phyloP scores from a whole-genome alignment of 2,329 filamentous ascomycete species.

The Ophiostoma ulmi region DNA sequence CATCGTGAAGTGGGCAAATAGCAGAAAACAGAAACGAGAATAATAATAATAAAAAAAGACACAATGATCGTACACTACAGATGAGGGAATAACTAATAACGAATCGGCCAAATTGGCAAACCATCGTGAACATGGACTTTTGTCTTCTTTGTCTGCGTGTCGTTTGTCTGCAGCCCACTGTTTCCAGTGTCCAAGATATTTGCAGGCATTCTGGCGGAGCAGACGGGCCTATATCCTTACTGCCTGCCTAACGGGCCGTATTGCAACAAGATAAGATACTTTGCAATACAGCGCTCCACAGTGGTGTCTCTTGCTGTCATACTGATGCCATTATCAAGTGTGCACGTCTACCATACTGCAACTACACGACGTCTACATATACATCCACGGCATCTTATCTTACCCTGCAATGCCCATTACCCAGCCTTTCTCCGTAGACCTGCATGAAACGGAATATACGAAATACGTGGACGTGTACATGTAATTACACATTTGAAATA shows the following conservation, averaged over 20 bases:
- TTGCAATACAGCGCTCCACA: neutral
- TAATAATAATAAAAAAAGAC: neutral
- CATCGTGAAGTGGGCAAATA: slow-evolving; percentile 5
- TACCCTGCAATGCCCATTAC: neutral
- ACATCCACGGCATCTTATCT: neutral
- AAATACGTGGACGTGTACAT: neutral
- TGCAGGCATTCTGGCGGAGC: neutral
- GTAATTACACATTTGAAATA: neutral
- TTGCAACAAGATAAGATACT: neutral
- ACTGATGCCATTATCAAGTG: neutral
- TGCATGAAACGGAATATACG: neutral
- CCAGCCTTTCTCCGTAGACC: neutral
- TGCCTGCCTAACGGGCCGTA: neutral
- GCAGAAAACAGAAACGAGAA: neutral
- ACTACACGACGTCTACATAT: neutral
- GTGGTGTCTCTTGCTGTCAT: neutral
- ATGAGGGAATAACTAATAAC: neutral
- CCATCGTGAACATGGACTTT: neutral
- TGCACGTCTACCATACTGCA: neutral
- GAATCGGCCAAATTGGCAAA: neutral
- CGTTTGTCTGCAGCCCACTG: neutral
- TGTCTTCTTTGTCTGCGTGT: neutral
- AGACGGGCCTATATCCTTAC: slow-evolving; percentile 9
- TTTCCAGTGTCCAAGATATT: neutral
- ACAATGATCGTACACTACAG: neutral